Base-by-base conservation (phyloP, 441 rosid species). In the Dalechampia spathulata region DNA sequence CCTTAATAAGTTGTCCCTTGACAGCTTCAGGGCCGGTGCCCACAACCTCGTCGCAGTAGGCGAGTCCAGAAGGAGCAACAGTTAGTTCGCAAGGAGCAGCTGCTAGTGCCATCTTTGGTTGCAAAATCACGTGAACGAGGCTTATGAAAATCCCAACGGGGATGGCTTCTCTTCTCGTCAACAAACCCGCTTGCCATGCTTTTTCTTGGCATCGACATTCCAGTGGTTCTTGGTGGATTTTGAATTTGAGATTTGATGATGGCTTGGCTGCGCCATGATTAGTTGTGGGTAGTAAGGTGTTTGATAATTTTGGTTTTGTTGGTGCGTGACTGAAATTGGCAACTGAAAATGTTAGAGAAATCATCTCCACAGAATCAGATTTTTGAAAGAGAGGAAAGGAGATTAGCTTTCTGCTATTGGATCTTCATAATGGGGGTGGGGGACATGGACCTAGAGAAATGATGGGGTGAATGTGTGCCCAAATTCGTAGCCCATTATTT, bases 1-100 rank as follows among this genome's bases (percentile, higher is more conserved):
- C 96, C 96, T 87, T 87, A 64, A 90, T 85, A 37, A 87, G 72
- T 53, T 90, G 95, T 13, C 96, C 96, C 68, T 82, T 87, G 49
- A 76, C 69, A 45, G 95, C 86, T 74, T 78, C 76, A 44, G 89
- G 81, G 40, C 98, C 98, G 56, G 48, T 64, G 20, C 96, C 98
- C 27, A 85, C 78, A 37, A 77, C 79, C 67, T 77, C 78, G 60
- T 91, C 98, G 58, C 87, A 87, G n/a, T 75, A 91, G 44, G 89
- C 87, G 63, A 91, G 90, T 46, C 98, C 95, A 7, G 98, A 91
- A 72, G 95, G 84, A 68, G 90, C 70, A 14, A 75, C 73, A 57
- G 82, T 71, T 54, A 87, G 75, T 36, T 91, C 85, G 70, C 92
- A 86, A 3, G 80, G 60, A 42, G 51, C 57, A 53, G 49, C 56